These are phyloP conservation scores for Nannizziopsis arthrosporioides DNA, from an alignment of 2,329 filamentous ascomycete genomes.

Conservation along the genomic window DNA sequence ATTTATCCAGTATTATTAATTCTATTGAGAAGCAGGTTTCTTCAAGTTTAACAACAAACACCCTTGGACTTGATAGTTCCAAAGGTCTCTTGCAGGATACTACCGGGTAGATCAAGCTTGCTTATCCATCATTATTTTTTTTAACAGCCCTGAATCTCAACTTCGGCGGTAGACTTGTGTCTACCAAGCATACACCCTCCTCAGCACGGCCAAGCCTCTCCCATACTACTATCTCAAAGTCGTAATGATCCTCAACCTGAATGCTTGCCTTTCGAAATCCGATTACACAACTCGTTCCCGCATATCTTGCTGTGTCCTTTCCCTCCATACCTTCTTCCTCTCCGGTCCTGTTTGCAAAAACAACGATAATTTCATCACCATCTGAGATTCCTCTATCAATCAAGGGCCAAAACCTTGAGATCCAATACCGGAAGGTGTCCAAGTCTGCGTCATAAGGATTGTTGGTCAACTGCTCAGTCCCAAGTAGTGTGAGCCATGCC, in stretches of 20 bases:
- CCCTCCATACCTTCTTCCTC: slow-evolving; percentile 29
- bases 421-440: slow-evolving; percentile 53
- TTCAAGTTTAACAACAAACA: too few relatives aligned
- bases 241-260: slow-evolving; percentile 13
- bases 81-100: background rate
- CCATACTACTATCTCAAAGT: slow-evolving; percentile 34
- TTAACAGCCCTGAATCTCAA: slow-evolving; percentile 26
- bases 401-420: slow-evolving; percentile 47
- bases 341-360: slow-evolving; percentile 38
- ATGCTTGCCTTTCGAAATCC: slow-evolving; percentile 18
- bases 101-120: background rate
- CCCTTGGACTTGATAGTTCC: too few relatives aligned
- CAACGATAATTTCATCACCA: slow-evolving; percentile 30
- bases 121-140: slow-evolving; percentile 4
- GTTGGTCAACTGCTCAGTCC: slow-evolving; percentile 37
- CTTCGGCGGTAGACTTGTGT: slow-evolving; percentile 33
- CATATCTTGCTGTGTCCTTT: slow-evolving; percentile 35
- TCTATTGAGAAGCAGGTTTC: too few relatives aligned
- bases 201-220: slow-evolving; percentile 35
- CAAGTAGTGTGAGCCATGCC: slow-evolving; percentile 49
- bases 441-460: slow-evolving; percentile 41
- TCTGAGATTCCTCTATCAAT: slow-evolving; percentile 19
- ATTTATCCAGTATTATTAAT: too few relatives aligned
- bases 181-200: slow-evolving; percentile 38
- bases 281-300: slow-evolving; percentile 39